Conservation (phyloP, 1,284 basidiomycete species). For the Ceratobasidium sp. region DNA sequence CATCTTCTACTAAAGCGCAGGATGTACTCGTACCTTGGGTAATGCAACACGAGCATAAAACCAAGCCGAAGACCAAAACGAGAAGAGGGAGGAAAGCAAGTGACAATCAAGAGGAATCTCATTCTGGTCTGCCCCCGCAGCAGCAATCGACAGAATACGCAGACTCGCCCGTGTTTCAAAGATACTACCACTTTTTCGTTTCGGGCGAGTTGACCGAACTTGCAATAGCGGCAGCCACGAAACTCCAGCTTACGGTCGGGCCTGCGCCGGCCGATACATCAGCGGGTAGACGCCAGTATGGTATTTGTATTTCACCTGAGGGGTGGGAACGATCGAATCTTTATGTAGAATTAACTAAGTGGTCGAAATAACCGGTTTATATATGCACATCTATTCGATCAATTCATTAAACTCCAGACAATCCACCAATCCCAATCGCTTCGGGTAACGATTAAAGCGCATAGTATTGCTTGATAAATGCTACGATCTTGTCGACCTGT, state of each 20-base stretch:
- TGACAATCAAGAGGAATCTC: neutral
- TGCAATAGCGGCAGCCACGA: constrained; percentile 64
- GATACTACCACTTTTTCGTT: constrained; percentile 94
- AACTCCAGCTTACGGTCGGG: constrained; percentile 63
- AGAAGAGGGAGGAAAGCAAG: constrained; percentile 1
- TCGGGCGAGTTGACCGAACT: constrained; percentile 73
- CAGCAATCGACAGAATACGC: constrained; percentile 19
- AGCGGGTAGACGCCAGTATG: constrained; percentile 47
- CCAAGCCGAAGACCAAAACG: constrained; percentile 52
- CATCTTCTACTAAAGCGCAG: constrained; percentile 50
- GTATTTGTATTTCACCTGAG: constrained; percentile 70
- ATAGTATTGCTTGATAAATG: constrained; percentile 42
- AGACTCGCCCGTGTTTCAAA: constrained; percentile 64
- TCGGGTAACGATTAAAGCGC: constrained; percentile 2
- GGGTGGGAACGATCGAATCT: constrained; percentile 89
- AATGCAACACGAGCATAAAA: constrained; percentile 47
- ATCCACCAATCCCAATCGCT: neutral
- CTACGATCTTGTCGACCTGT: constrained; percentile 59
- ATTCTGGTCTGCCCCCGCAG: constrained; percentile 32
- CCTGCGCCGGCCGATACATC: constrained; percentile 42
- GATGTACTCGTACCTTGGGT: constrained; percentile 81
- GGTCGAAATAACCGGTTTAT: constrained; percentile 53
- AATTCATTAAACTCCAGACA: neutral
- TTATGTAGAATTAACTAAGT: constrained; percentile 71
- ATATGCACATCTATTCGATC: neutral